Percentiles rank a stretch among this genome's conserved stretches.
phyloP scores from a whole-genome alignment of 345 rosid genomes.

The Excoecaria agallocha region DNA sequence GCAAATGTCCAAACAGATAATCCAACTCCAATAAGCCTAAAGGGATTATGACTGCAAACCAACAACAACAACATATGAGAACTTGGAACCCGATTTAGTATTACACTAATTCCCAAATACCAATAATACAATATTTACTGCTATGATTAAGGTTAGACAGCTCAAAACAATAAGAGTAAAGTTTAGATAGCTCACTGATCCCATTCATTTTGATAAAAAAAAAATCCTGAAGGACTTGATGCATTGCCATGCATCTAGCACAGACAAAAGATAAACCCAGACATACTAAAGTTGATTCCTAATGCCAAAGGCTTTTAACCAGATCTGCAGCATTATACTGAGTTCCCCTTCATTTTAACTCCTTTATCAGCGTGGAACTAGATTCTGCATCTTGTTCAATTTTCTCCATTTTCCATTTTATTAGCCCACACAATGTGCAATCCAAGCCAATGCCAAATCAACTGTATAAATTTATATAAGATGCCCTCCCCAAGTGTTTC shows the following conservation, averaged over 20 bases:
- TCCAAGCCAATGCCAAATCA: no score
- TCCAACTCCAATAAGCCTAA: slow-evolving; percentile 30
- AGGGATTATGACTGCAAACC: slow-evolving; percentile 23
- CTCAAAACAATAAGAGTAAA: background rate
- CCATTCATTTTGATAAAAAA: background rate
- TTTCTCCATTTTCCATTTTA: no score
- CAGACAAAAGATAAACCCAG: background rate
- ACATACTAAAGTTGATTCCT: background rate
- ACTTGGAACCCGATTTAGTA: background rate
- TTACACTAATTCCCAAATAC: background rate
- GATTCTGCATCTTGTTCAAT: no score
- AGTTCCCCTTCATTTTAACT: background rate
- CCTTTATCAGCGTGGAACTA: no score
- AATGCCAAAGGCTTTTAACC: background rate
- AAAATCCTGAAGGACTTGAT: background rate
- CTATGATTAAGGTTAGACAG: background rate
- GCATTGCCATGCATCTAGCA: no score
- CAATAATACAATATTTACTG: background rate
- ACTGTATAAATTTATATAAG: no score
- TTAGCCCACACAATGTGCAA: no score
- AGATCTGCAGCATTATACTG: background rate
- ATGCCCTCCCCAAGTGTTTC: no score
- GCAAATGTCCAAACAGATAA: slow-evolving; percentile 32
- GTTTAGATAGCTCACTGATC: no score
- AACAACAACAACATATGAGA: background rate